Percentiles rank a stretch among this genome's conserved stretches.
These are phyloP conservation scores for Cutaneotrichosporon sp. DNA, from an alignment of 1,284 basidiomycete species.

Conservation along the genomic window DNA sequence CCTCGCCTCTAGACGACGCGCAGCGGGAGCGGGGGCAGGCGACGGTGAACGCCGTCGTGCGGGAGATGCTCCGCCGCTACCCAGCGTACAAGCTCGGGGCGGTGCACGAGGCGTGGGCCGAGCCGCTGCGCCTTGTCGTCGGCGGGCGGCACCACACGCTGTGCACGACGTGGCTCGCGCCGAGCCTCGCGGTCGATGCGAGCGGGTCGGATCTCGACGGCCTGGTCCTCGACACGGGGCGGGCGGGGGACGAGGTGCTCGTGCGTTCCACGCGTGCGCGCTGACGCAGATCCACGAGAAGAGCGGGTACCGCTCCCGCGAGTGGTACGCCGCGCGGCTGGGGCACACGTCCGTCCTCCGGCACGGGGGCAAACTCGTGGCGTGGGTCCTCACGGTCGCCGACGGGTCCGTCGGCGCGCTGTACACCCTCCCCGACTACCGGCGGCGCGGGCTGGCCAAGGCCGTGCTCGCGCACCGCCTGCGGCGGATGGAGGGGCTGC, in stretches of 20 bases:
- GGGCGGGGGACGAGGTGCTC: conserved; percentile 19
- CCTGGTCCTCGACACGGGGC: conserved; percentile 14
- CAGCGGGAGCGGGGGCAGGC: conserved; percentile 2
- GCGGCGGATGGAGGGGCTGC: neutral
- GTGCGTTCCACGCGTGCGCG: conserved; percentile 18
- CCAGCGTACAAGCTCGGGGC: conserved; percentile 15
- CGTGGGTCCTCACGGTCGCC: conserved; percentile 31
- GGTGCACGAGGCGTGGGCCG: conserved; percentile 19
- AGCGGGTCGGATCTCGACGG: conserved; percentile 2
- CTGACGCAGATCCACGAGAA: conserved; percentile 17
- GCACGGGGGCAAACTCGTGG: too few species aligned
- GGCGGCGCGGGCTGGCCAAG: conserved; percentile 32
- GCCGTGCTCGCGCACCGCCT: conserved; percentile 26
- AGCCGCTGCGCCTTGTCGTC: neutral
- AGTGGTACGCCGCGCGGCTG: conserved; percentile 25
- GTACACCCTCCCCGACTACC: conserved; percentile 26
- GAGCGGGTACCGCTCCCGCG: conserved; percentile 15
- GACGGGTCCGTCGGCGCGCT: conserved; percentile 34
- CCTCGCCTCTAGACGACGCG: neutral
- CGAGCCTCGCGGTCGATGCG: neutral
- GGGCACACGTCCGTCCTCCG: conserved; percentile 24
- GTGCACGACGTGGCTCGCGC: conserved; percentile 6
- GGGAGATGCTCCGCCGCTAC: neutral
- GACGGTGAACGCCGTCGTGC: conserved; percentile 8
- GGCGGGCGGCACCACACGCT: neutral